Conservation (phyloP, 345 rosid species). For the Hirschfeldia incana region DNA sequence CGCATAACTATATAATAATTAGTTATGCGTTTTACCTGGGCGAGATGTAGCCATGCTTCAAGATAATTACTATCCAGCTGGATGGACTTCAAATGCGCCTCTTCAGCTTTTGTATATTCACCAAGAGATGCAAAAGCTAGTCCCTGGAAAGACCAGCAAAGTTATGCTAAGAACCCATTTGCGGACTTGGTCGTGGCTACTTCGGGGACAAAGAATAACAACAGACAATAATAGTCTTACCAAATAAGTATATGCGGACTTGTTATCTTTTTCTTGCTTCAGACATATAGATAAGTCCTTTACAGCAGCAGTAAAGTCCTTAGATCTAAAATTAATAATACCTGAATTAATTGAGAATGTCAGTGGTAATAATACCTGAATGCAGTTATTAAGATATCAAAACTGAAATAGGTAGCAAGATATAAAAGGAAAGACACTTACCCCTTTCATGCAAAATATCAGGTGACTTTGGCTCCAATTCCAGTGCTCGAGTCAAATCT, state of each 20-base stretch:
- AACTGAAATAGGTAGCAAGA: slow-evolving; percentile 10
- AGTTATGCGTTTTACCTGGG: slow-evolving; percentile 58
- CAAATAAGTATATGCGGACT: slow-evolving; percentile 89
- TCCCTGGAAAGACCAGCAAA: slow-evolving; percentile 53
- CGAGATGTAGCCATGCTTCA: slow-evolving; percentile 92
- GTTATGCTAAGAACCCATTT: slow-evolving; percentile 21
- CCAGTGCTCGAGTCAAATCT: slow-evolving; percentile 88
- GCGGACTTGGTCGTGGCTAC: slow-evolving; percentile 7
- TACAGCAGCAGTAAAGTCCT: slow-evolving; percentile 86
- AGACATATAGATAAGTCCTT: slow-evolving; percentile 81
- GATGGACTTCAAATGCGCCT: slow-evolving; percentile 79
- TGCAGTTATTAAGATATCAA: slow-evolving; percentile 4
- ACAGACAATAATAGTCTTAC: slow-evolving; percentile 46
- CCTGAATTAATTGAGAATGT: slow-evolving; percentile 59
- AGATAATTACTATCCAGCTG: slow-evolving; percentile 74
- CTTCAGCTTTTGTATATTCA: slow-evolving; percentile 79
- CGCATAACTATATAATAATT: background rate
- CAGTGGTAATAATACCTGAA: background rate
- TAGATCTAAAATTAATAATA: slow-evolving; percentile 86
- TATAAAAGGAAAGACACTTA: slow-evolving; percentile 37
- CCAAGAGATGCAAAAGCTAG: slow-evolving; percentile 75
- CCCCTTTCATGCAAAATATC: slow-evolving; percentile 97
- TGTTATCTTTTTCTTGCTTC: slow-evolving; percentile 78
- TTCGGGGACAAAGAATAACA: slow-evolving; percentile 17
- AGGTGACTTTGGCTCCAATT: slow-evolving; percentile 80